phyloP scores from a whole-genome alignment of 257 asterid genomes.

The Cinchona pubescens region DNA sequence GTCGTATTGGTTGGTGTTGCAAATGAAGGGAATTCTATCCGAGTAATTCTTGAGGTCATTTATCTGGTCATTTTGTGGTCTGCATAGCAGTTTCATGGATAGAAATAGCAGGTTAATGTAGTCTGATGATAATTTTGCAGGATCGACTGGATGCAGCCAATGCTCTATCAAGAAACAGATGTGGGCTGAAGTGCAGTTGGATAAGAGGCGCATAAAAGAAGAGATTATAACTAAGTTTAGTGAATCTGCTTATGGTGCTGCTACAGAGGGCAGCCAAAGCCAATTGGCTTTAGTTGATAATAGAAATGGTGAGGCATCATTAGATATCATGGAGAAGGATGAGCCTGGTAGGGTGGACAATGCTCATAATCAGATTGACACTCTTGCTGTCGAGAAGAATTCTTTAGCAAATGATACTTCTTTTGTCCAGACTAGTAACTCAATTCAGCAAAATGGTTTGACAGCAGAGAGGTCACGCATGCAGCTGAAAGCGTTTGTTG shows the following conservation, averaged over 20 bases:
- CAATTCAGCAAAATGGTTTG: slow-evolving; percentile 67
- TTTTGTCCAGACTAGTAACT: slow-evolving; percentile 38
- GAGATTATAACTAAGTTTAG: slow-evolving; percentile 54
- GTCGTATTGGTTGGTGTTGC: slow-evolving; percentile 82
- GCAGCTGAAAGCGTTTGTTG: slow-evolving; percentile 85
- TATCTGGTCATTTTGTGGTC: slow-evolving; percentile 4
- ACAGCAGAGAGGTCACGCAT: slow-evolving; percentile 83
- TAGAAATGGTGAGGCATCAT: slow-evolving; percentile 44
- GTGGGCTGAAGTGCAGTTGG: slow-evolving; percentile 99
- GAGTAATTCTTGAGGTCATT: slow-evolving; percentile 58
- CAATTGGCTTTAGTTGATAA: slow-evolving; percentile 46
- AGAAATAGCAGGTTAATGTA: not conserved
- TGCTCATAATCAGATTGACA: slow-evolving; percentile 43
- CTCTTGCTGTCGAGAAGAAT: slow-evolving; percentile 27
- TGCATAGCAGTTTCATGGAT: not conserved
- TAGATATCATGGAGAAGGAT: slow-evolving; percentile 44
- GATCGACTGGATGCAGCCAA: slow-evolving; percentile 92
- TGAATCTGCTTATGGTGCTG: slow-evolving; percentile 57
- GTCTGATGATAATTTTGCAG: slow-evolving; percentile 46
- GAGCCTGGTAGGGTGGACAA: slow-evolving; percentile 47
- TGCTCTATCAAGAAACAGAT: slow-evolving; percentile 88
- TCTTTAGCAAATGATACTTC: slow-evolving; percentile 34
- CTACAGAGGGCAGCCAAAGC: slow-evolving; percentile 61
- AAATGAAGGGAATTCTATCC: slow-evolving; percentile 93
- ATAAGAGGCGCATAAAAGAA: slow-evolving; percentile 82